A percentile compares a stretch with the other conserved stretches of the same genome.
Conservation (phyloP, 331 rosid genomes). For the Dryas integrifolia region DNA sequence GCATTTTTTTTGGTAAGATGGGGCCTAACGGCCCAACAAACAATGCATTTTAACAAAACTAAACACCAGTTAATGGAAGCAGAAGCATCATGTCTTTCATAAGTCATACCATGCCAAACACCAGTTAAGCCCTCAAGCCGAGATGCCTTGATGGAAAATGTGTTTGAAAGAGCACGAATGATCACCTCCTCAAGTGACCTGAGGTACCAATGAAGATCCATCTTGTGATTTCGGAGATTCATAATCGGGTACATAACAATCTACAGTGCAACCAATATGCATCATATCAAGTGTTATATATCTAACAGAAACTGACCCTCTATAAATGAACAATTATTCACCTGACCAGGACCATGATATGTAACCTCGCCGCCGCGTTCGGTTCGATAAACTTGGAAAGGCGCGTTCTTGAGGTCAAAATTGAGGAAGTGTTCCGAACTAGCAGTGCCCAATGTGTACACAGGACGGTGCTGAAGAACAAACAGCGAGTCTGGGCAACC, state of each 20-base stretch:
- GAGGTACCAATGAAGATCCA: conserved; percentile 96
- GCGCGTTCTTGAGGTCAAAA: conserved; percentile 52
- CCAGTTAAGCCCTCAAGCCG: conserved; percentile 77
- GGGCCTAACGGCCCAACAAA: not conserved
- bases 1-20: not conserved
- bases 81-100: not conserved
- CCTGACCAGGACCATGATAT: conserved; percentile 94
- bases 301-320: too few relatives aligned
- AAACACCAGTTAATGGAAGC: not conserved
- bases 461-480: conserved; percentile 67
- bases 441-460: conserved; percentile 58
- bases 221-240: conserved; percentile 74
- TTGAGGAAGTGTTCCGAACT: conserved; percentile 59
- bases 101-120: conserved; percentile 77
- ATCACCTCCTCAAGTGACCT: conserved; percentile 86
- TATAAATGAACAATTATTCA: not conserved
- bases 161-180: conserved; percentile 63
- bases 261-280: conserved; percentile 40
- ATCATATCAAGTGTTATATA: not conserved
- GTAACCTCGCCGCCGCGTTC: conserved; percentile 94
- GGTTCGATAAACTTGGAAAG: conserved; percentile 57
- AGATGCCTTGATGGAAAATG: conserved; percentile 72
- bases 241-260: conserved; percentile 81
- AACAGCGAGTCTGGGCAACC: conserved; percentile 54
- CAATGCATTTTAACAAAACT: not conserved